Evolutionary conservation across 2,329 filamentous ascomycete species (phyloP).

Genomic region (Fusarium newnesense): DNA sequence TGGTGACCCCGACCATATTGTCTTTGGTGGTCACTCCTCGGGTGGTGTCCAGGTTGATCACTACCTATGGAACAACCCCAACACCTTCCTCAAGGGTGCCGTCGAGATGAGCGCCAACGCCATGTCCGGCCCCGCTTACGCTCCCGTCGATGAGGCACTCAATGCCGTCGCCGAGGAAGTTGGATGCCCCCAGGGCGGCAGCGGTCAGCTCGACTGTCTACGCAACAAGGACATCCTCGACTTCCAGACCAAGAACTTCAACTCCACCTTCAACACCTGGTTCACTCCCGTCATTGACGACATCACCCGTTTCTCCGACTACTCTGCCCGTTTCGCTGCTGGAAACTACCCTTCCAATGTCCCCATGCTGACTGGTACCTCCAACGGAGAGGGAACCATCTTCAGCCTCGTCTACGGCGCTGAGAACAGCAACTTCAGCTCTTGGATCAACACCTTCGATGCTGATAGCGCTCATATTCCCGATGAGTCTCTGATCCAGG

Average conservation of each 20-base stretch:
- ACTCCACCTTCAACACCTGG: constrained; percentile 53
- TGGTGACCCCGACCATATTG: constrained; percentile 56
- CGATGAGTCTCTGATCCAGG: constrained; percentile 17
- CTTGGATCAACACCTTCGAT: constrained; percentile 42
- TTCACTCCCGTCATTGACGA: constrained; percentile 53
- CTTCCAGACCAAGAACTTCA: constrained; percentile 40
- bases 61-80: constrained; percentile 55
- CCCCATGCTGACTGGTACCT: constrained; percentile 50
- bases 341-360: constrained; percentile 48
- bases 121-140: constrained; percentile 52
- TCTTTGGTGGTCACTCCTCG: constrained; percentile 56
- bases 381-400: constrained; percentile 51
- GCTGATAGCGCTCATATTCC: constrained; percentile 38
- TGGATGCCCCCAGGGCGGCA: constrained; percentile 46
- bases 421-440: constrained; percentile 44
- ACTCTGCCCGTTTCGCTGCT: constrained; percentile 34
- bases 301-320: constrained; percentile 49
- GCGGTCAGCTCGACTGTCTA: constrained; percentile 52
- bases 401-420: constrained; percentile 50
- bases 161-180: constrained; percentile 51
- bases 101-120: constrained; percentile 57
- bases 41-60: constrained; percentile 53
- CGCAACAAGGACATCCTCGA: constrained; percentile 43
- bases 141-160: constrained; percentile 50
- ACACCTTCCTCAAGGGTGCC: constrained; percentile 51